A percentile compares a stretch with the other conserved stretches of the same genome.
phyloP scores from a whole-genome alignment of 1,284 basidiomycete species.

The Leccinum colubrinum region DNA sequence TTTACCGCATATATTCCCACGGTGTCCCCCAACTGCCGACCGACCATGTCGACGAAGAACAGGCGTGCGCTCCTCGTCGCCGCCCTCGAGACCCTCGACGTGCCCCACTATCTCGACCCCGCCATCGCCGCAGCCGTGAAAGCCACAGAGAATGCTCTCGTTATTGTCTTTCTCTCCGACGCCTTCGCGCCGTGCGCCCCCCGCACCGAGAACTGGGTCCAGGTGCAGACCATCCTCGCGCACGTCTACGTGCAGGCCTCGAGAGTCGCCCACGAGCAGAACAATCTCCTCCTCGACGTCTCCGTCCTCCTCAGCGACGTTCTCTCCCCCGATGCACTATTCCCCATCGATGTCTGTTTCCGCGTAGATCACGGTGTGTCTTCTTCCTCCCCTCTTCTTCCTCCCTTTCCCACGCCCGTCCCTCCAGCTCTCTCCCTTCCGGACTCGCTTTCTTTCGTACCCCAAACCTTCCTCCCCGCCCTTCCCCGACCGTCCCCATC shows the following conservation, averaged over 20 bases:
- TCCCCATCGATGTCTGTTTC: conserved; percentile 45
- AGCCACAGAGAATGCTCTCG: conserved; percentile 47
- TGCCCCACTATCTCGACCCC: conserved; percentile 52
- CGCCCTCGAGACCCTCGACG: conserved; percentile 45
- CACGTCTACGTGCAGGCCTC: conserved; percentile 76
- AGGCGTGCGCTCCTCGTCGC: conserved; percentile 47
- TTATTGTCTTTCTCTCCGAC: conserved; percentile 61
- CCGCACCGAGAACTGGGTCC: conserved; percentile 52
- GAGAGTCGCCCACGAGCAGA: conserved; percentile 61
- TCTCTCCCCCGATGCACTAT: conserved; percentile 41
- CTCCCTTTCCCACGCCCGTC: not conserved
- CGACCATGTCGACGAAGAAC: conserved; percentile 4
- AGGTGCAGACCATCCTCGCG: conserved; percentile 65
- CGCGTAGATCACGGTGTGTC: conserved; percentile 49
- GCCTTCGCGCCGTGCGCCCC: conserved; percentile 49
- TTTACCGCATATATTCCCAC: conserved; percentile 15
- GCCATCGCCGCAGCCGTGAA: conserved; percentile 49
- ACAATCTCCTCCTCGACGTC: conserved; percentile 66
- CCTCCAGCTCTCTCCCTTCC: conserved; percentile 21
- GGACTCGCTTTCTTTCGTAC: conserved; percentile 20
- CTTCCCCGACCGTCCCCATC: not conserved
- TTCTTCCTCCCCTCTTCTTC: not conserved
- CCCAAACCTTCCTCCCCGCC: conserved; percentile 35
- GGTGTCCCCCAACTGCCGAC: not conserved
- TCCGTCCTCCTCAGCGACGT: conserved; percentile 61